phyloP scores from a whole-genome alignment of 2,329 filamentous ascomycete genomes.

The Piedraia hortae region DNA sequence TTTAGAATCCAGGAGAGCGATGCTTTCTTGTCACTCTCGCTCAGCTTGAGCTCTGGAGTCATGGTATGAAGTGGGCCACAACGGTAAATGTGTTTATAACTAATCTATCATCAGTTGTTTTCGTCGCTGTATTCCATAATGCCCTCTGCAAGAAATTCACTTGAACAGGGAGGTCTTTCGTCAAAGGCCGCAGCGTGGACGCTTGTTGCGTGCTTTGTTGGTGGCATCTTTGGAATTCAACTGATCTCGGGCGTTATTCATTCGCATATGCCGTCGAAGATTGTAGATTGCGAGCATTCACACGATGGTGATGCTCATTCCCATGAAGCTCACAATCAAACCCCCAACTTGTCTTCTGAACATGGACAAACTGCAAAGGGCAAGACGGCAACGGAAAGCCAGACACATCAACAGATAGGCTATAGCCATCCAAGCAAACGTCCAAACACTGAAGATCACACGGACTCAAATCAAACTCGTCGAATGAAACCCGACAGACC shows the following conservation, averaged over 20 bases:
- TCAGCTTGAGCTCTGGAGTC: conserved; percentile 84
- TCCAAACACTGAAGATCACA: no score
- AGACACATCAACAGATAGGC: no score
- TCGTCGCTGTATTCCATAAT: conserved; percentile 84
- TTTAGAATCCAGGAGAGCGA: conserved; percentile 82
- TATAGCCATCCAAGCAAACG: no score
- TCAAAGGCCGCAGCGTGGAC: conserved; percentile 39
- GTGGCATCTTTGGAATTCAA: conserved; percentile 50
- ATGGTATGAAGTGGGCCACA: conserved; percentile 35
- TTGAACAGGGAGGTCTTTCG: conserved; percentile 39
- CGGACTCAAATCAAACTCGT: no score
- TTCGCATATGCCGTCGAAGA: conserved; percentile 46
- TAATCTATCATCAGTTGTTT: conserved; percentile 35
- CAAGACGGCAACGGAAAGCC: no score
- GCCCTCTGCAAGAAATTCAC: conserved; percentile 55
- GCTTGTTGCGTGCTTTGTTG: conserved; percentile 41
- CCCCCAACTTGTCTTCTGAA: no score
- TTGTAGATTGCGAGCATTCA: conserved; percentile 53
- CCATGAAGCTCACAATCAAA: no score
- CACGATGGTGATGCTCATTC: conserved; percentile 34
- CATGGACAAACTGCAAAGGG: no score
- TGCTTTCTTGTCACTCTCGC: conserved; percentile 57
- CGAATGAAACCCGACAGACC: conserved; percentile 8
- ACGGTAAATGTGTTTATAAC: not conserved
- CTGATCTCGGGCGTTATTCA: conserved; percentile 45